These are phyloP conservation scores for Cadophora sp. DNA, from an alignment of 2,329 filamentous ascomycete species.

Conservation along the genomic window DNA sequence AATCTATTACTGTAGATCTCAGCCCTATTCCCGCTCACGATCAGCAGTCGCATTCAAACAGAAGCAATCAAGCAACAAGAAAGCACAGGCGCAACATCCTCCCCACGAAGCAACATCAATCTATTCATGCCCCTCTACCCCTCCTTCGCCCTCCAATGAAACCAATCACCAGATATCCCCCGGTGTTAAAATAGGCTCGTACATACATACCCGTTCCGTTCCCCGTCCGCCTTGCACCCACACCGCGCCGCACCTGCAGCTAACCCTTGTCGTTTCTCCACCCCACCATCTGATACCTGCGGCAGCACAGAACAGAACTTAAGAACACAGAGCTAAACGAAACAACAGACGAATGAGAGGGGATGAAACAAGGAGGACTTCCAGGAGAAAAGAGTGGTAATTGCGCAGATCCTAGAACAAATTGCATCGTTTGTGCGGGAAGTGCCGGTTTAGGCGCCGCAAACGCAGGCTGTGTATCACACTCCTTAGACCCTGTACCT, in stretches of 20 bases:
- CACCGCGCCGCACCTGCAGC: conserved; percentile 7
- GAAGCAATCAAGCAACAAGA: neutral
- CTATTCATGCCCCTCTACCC: conserved; percentile 4
- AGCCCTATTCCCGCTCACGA: neutral
- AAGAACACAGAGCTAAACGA: neutral
- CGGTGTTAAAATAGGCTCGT: conserved; percentile 11
- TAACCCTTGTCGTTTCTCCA: conserved; percentile 4
- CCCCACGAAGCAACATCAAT: neutral
- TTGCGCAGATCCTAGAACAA: neutral
- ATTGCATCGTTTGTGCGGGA: neutral
- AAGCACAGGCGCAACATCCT: neutral
- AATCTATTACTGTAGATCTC: conserved; percentile 4
- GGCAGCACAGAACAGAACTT: neutral
- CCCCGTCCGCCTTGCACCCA: neutral
- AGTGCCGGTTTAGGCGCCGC: conserved; percentile 17
- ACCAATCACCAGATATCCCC: neutral
- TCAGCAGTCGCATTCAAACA: neutral
- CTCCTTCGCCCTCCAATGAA: neutral
- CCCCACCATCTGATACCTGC: neutral
- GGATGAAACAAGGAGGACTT: neutral
- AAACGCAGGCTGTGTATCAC: conserved; percentile 5
- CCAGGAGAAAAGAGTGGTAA: neutral
- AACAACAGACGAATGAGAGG: neutral
- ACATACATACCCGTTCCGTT: neutral
- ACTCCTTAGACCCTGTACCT: neutral